Conservation (phyloP, 192 early-diverging fungal species). For the Mortierella claussenii region DNA sequence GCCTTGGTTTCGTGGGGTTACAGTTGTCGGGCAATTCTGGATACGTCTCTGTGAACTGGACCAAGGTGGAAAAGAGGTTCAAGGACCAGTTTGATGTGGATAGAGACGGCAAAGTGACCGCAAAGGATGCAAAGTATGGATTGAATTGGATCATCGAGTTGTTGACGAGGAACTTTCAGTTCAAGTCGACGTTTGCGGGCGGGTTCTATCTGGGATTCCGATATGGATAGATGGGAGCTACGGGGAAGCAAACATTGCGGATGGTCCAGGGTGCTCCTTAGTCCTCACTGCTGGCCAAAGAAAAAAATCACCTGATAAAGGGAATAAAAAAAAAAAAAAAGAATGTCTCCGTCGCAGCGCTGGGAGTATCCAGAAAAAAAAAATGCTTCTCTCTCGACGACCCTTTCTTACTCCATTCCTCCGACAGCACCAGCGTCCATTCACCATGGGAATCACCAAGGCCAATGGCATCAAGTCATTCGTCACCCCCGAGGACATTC, state of each 20-base stretch:
- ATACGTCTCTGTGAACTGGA: constrained; percentile 59
- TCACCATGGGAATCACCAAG: background rate
- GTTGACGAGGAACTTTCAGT: constrained; percentile 63
- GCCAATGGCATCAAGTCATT: too few species aligned
- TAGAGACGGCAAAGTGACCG: constrained; percentile 56
- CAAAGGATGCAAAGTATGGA: constrained; percentile 36
- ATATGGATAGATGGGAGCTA: constrained; percentile 48
- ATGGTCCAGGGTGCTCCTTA: background rate
- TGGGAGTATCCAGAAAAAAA: too few species aligned
- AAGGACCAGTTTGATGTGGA: constrained; percentile 53
- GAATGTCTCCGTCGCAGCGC: too few species aligned
- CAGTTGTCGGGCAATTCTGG: constrained; percentile 57
- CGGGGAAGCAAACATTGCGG: background rate
- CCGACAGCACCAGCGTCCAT: too few species aligned
- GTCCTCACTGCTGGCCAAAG: background rate
- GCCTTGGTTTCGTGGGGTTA: constrained; percentile 58
- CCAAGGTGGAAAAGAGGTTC: constrained; percentile 48
- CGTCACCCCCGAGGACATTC: background rate
- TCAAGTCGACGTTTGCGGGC: constrained; percentile 60
- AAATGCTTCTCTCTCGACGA: too few species aligned
- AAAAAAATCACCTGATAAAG: background rate
- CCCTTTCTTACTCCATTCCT: too few species aligned
- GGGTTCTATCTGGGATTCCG: constrained; percentile 58
- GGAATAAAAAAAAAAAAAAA: background rate
- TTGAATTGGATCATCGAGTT: constrained; percentile 46